These are phyloP conservation scores for Lanmaoa pseudosensibilis DNA, from an alignment of 768 basidiomycete genomes.

Conservation along the genomic window DNA sequence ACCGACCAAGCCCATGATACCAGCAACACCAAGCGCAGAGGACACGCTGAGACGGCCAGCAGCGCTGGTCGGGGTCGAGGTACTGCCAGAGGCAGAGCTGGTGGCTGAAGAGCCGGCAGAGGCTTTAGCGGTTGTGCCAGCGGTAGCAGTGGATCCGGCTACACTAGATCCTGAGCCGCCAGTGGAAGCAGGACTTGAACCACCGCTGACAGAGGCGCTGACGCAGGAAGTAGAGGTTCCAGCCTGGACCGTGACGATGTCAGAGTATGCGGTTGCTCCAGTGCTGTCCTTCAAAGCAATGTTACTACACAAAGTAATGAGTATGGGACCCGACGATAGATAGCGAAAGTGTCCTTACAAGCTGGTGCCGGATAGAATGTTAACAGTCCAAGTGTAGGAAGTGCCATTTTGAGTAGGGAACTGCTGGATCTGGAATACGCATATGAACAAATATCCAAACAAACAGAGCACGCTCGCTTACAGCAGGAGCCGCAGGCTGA, in stretches of 20 bases:
- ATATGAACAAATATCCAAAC: conserved; percentile 3
- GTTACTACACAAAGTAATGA: conserved; percentile 40
- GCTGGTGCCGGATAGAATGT: conserved; percentile 42
- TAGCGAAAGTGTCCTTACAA: conserved; percentile 39
- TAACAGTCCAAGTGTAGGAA: conserved; percentile 54
- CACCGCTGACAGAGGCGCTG: conserved; percentile 18
- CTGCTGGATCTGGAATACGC: conserved; percentile 46
- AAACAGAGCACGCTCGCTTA: conserved; percentile 29
- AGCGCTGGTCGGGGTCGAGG: conserved; percentile 31
- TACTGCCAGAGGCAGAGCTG: conserved; percentile 25
- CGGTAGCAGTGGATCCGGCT: background rate
- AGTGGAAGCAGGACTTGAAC: conserved; percentile 5
- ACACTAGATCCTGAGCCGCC: conserved; percentile 5
- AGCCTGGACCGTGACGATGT: conserved; percentile 44
- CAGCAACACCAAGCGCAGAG: conserved; percentile 45
- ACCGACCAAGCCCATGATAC: conserved; percentile 52
- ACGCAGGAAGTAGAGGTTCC: conserved; percentile 36
- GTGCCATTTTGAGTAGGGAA: conserved; percentile 49
- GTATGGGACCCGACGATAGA: background rate
- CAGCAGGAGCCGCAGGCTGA: conserved; percentile 51
- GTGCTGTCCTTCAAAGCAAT: conserved; percentile 56
- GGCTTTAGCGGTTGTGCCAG: background rate
- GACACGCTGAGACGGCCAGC: conserved; percentile 31
- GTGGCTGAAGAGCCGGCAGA: conserved; percentile 1
- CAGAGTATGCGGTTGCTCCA: conserved; percentile 53